Conservation (phyloP, 2,329 filamentous ascomycete species). For the Drechslerella stenobrocha region DNA sequence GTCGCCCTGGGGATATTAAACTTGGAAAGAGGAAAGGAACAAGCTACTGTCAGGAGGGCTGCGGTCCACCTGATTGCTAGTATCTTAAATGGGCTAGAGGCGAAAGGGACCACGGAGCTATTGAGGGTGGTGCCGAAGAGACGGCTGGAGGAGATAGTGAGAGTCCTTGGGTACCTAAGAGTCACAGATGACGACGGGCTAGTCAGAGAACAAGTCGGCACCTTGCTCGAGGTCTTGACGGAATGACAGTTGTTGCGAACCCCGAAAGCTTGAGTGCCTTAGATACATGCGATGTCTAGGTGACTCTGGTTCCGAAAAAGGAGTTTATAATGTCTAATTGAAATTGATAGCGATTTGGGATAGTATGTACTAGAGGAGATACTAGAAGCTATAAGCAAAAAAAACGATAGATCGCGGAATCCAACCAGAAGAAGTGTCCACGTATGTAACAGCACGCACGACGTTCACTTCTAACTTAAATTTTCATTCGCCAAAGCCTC, state of each 20-base stretch:
- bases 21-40: slow-evolving; percentile 65
- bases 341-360: slow-evolving; percentile 19
- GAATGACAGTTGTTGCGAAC: slow-evolving; percentile 10
- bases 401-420: slow-evolving; percentile 19
- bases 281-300: too few species aligned
- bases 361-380: slow-evolving; percentile 45
- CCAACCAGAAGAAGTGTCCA: slow-evolving; percentile 17
- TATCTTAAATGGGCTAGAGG: slow-evolving; percentile 65
- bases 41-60: slow-evolving; percentile 68
- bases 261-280: too few species aligned
- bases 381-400: slow-evolving; percentile 44
- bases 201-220: slow-evolving; percentile 68
- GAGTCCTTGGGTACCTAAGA: slow-evolving; percentile 67
- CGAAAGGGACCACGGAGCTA: slow-evolving; percentile 57
- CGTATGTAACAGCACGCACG: slow-evolving; percentile 9
- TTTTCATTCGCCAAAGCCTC: slow-evolving; percentile 21
- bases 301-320: too few species aligned
- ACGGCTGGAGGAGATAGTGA: slow-evolving; percentile 62
- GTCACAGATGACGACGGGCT: slow-evolving; percentile 69
- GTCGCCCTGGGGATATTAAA: slow-evolving; percentile 66
- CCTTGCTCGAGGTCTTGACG: slow-evolving; percentile 63
- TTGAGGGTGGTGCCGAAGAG: slow-evolving; percentile 49
- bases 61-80: slow-evolving; percentile 67
- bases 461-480: slow-evolving; percentile 30
- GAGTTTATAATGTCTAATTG: slow-evolving; percentile 25